Conservation (phyloP, 2,329 filamentous ascomycete genomes). For the Monilinia laxa region DNA sequence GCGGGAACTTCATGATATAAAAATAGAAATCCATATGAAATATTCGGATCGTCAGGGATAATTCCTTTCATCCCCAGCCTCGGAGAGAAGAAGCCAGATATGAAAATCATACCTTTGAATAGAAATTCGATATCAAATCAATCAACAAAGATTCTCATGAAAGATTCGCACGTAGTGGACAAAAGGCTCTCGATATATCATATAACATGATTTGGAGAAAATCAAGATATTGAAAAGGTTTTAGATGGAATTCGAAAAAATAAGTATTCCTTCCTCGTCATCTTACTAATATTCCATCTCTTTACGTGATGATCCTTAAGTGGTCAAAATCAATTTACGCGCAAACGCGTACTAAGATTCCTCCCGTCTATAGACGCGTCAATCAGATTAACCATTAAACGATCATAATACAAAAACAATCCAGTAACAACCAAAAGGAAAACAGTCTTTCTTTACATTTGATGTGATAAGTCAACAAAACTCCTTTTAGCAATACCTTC, state of each 20-base stretch:
- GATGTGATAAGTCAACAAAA: not conserved
- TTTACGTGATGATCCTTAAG: too few species aligned
- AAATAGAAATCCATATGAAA: not conserved
- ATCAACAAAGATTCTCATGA: not conserved
- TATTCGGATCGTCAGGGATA: constrained; percentile 11
- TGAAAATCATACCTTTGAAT: not conserved
- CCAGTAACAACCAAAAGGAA: too few species aligned
- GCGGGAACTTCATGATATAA: not conserved
- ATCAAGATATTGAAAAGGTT: not conserved
- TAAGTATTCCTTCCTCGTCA: not conserved
- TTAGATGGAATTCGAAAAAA: not conserved
- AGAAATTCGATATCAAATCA: not conserved
- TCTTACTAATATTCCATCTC: too few species aligned
- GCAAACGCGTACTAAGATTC: constrained; percentile 8
- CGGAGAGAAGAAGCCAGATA: too few species aligned
- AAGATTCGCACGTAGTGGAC: too few species aligned
- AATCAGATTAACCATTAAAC: not conserved
- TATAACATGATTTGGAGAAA: not conserved
- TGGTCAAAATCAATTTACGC: constrained; percentile 16
- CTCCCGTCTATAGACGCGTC: not conserved
- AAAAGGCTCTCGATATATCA: not conserved
- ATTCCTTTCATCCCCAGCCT: not conserved
- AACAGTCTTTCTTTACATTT: not conserved
- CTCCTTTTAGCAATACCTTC: not conserved
- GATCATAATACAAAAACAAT: not conserved